These are phyloP conservation scores for Fraxinus latifolia DNA, from an alignment of 305 asterid species.

Conservation along the genomic window DNA sequence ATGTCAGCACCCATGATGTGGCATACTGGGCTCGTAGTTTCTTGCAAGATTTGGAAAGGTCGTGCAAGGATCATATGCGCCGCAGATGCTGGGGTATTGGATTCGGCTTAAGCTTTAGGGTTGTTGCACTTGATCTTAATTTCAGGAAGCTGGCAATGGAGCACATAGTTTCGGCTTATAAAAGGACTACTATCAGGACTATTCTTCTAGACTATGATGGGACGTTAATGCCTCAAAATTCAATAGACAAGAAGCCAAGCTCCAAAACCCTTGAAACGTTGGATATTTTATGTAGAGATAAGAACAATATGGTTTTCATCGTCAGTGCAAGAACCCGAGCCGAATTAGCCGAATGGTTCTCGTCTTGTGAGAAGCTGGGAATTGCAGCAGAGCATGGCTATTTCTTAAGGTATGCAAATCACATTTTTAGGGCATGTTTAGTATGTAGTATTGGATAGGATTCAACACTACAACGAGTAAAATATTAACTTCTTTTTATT, in stretches of 20 bases:
- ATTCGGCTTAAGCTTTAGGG: conserved; percentile 52
- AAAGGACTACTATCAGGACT: conserved; percentile 39
- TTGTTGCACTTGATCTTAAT: conserved; percentile 49
- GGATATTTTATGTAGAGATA: conserved; percentile 38
- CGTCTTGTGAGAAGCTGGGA: conserved; percentile 45
- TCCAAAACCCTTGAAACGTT: conserved; percentile 40
- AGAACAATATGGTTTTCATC: conserved; percentile 40
- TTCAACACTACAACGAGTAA: background rate
- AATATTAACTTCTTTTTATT: background rate
- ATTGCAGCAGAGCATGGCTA: conserved; percentile 55
- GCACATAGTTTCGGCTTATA: conserved; percentile 53
- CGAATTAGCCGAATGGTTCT: conserved; percentile 41
- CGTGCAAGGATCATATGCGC: conserved; percentile 47
- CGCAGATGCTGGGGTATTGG: conserved; percentile 61
- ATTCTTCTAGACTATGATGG: conserved; percentile 53
- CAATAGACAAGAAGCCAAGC: conserved; percentile 53
- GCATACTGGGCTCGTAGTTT: conserved; percentile 59
- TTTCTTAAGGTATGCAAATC: conserved; percentile 36
- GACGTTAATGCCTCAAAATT: conserved; percentile 48
- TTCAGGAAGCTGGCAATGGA: conserved; percentile 50
- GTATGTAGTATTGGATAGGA: background rate
- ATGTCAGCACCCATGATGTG: conserved; percentile 53
- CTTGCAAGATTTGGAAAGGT: conserved; percentile 51
- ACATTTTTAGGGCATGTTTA: background rate
- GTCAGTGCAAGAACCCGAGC: conserved; percentile 47